Evolutionary conservation across 805 yeast species (phyloP), one percentile per base, ranked within the genome.

Genomic region (Suhomyces pyralidae): DNA sequence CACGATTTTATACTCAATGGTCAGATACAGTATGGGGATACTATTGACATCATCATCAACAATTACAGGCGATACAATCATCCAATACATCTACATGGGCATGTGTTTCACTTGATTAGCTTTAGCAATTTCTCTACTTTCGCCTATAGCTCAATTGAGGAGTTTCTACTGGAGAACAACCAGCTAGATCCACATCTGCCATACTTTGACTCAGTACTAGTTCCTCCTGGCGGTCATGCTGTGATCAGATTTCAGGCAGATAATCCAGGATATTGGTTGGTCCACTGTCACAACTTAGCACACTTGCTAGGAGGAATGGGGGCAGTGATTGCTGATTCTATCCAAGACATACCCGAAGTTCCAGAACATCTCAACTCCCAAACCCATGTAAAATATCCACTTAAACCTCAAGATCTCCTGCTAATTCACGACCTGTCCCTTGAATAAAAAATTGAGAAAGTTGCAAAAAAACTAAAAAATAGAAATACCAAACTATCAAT

Each of bases 51-150:
- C 40, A 61, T 69, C 17, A 51, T 70, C 51, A 61, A 69, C 54
- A 69, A 69, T 50, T 58, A 55, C 51, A 56, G 62, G 24, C 52
- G 55, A 24, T 65, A 66, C 49, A 65, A 64, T 50, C 75, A 70
- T 53, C 75, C 75, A 7, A 59, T 68, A 32, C 75, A 70, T 49
- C 52, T 70, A 12, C 75, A 70, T 51, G 75, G 74, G 3, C 75
- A 70, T 49, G 57, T 60, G 22, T 65, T 69, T 54, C 67, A 67
- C 51, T 54, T 64, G 2, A 57, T 70, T 25, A 64, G 69, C 45
- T 62, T 51, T 49, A 63, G 67, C 42, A 60, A 61, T 9, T 51
- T 55, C 15, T 56, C 56, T 8, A 61, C 57, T 36, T 69, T 70
- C 51, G 63, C 62, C 3, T 67, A 58, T 48, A 42, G 43, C 17